Evolutionary conservation across 768 basidiomycete species (phyloP).

Genomic region (Neoboletus magnificus): DNA sequence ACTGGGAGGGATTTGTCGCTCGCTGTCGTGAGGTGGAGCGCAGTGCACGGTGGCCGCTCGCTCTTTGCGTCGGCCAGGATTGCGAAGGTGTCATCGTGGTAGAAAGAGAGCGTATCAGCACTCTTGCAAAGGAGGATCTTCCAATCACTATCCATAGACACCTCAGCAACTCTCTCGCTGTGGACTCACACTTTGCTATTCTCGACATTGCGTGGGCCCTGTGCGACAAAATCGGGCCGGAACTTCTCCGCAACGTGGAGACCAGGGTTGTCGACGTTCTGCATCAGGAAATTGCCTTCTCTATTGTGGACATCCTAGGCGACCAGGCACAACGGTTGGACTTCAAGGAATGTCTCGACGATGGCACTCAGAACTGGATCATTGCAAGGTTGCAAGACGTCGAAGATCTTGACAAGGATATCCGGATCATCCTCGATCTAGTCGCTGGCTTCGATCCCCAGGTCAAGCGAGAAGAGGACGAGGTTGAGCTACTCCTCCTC

Average conservation of each 20-base stretch:
- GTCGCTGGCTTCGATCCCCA: conserved; percentile 67
- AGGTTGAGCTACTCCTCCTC: conserved; percentile 52
- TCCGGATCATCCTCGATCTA: conserved; percentile 59
- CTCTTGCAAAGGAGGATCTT: conserved; percentile 62
- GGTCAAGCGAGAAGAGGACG: conserved; percentile 76
- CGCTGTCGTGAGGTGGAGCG: conserved; percentile 89
- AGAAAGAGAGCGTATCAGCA: conserved; percentile 75
- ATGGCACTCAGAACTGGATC: conserved; percentile 60
- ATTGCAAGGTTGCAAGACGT: conserved; percentile 55
- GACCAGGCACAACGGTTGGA: conserved; percentile 56
- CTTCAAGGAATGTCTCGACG: conserved; percentile 56
- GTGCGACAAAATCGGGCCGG: conserved; percentile 56
- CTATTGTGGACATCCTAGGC: conserved; percentile 69
- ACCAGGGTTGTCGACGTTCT: conserved; percentile 57
- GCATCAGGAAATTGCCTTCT: conserved; percentile 76
- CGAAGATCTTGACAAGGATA: conserved; percentile 52
- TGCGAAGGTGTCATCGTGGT: conserved; percentile 54
- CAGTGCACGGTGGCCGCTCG: conserved; percentile 76
- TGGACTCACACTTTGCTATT: conserved; percentile 54
- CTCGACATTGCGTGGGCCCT: conserved; percentile 64
- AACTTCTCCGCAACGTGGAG: conserved; percentile 56
- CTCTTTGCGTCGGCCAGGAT: conserved; percentile 47
- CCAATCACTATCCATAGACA: conserved; percentile 55
- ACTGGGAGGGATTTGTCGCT: conserved; percentile 96
- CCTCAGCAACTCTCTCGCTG: conserved; percentile 41